Evolutionary conservation across 805 yeast genomes (phyloP), one percentile per base, ranked within the genome.

Genomic region (Candida ficus): DNA sequence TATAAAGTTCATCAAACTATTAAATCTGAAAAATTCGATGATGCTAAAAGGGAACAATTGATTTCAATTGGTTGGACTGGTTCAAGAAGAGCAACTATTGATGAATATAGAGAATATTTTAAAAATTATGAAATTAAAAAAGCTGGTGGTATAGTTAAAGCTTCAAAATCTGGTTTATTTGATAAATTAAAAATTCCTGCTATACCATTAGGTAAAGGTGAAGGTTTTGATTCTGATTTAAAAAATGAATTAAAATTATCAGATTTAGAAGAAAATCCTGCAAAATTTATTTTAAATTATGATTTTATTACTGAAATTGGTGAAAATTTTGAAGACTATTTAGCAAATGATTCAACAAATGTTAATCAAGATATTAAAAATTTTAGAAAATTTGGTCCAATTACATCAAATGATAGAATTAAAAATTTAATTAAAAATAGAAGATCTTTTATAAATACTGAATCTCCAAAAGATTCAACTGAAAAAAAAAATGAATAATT

Each of bases 31-130:
- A 62, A 61, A 38, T 48, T 58, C 17, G 58, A 56, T 48, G 67
- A 48, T 37, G 46, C 39, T 43, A 52, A 56, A 50, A 68, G 55
- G 47, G 58, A 60, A 19, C 68, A 74, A 43, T 71, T 90, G 52
- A 50, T 78, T 26, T 62, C 63, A 4, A 66, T 90, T 50, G 98
- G 98, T 36, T 93, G 98, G 98, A 88, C 96, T n/a, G 95, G 96
- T 39, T 74, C 93, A 19, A 83, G 80, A 61, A 80, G 80, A 50
- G 83, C 83, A 12, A 72, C 81, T 17, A 65, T 77, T 21, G 83
- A 77, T 29, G 88, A 78, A 47, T 91, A 82, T 71, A 76, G 75
- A 54, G 83, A 79, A 46, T 70, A 65, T 53, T 83, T 78, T 70
- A 78, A 91, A 54, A 77, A 80, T 37, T 65, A 63, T 51, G 72